Evolutionary conservation across 352 stramenopile genomes (phyloP).

Genomic region (Globisporangium cederbergense): DNA sequence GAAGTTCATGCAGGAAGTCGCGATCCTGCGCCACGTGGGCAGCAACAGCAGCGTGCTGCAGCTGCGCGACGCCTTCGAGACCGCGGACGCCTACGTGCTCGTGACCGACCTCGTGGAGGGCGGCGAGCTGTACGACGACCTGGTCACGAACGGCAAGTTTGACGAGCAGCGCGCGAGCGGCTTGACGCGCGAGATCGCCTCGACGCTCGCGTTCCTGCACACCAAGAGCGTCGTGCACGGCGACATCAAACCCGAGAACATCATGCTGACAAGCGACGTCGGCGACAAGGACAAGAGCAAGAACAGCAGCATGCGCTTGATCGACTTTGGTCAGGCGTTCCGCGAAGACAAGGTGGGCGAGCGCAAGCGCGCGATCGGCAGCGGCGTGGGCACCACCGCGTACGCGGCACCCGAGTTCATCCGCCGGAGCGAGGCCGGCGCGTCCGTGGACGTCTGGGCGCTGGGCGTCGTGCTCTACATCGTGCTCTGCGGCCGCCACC

Average conservation of each 20-base stretch:
- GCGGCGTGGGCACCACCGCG: conserved; percentile 30
- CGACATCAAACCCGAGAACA: conserved; percentile 83
- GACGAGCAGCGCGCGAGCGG: conserved; percentile 29
- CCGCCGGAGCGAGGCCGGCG: conserved; percentile 20
- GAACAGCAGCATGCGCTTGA: conserved; percentile 66
- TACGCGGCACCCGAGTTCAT: conserved; percentile 48
- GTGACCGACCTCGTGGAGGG: conserved; percentile 54
- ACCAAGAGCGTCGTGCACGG: conserved; percentile 78
- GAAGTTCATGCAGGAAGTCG: conserved; percentile 55
- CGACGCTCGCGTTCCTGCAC: conserved; percentile 51
- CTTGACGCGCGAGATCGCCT: conserved; percentile 35
- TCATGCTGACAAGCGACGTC: too few species aligned
- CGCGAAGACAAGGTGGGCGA: conserved; percentile 17
- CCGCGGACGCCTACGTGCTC: conserved; percentile 45
- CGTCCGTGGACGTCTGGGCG: conserved; percentile 55
- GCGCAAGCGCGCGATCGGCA: conserved; percentile 6
- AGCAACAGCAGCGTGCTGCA: conserved; percentile 40
- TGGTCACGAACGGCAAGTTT: conserved; percentile 43
- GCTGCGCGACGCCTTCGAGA: conserved; percentile 57
- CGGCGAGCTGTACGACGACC: conserved; percentile 48
- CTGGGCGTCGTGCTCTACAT: conserved; percentile 58
- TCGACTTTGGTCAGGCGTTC: conserved; percentile 82
- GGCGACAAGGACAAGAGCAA: conserved; percentile 17
- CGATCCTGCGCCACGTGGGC: conserved; percentile 40
- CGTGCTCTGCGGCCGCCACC: conserved; percentile 45